Evolutionary conservation across 1,284 basidiomycete species (phyloP), one percentile per base, ranked within the genome.

Genomic region (Earliella scabrosa): DNA sequence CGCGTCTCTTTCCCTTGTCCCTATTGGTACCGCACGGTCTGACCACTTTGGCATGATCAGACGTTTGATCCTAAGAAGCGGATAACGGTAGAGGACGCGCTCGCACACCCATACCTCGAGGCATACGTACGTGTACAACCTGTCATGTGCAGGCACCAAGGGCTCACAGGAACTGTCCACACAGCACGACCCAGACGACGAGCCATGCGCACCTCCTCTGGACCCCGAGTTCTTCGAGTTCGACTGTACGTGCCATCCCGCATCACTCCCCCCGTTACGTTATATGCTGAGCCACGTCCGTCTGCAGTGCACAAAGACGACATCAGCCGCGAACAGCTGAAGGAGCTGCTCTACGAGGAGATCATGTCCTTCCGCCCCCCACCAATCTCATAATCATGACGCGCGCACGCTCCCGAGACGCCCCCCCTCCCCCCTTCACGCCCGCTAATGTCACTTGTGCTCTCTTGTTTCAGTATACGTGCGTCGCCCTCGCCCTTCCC

Each of bases 61-160:
- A 91, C 90, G 47, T 95, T 98, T 73, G 93, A 96, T 71, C 94
- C 95, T 11, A 93, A 93, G 76, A 97, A 95, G 73, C 88, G 95
- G 36, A 87, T 94, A 71, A 94, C 93, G 0, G 92, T 95, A 45
- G 95, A 97, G 66, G 84, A 95, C 61, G 94, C 94, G n/a, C 78
- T 97, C 31, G 86, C 87, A 20, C 95, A 97, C 68, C 94, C 94
- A 3, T 97, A 96, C 70, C 80, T 97, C 18, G 92, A 94, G 70
- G 91, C 94, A 68, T 96, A 96, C 68, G 88, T 90, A 66, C 52
- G 86, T 80, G 29, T 13, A 14, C 13, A 20, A 36, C n/a, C 21
- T 57, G n/a, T 66, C 29, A 65, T 51, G 36, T 45, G 14, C 23
- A 10, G 21, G 27, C 24, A 41, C 31, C 51, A 23, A 39, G 10